These are phyloP conservation scores for Tetraselmis striata DNA, from an alignment of 139 green algal species.

Conservation along the genomic window DNA sequence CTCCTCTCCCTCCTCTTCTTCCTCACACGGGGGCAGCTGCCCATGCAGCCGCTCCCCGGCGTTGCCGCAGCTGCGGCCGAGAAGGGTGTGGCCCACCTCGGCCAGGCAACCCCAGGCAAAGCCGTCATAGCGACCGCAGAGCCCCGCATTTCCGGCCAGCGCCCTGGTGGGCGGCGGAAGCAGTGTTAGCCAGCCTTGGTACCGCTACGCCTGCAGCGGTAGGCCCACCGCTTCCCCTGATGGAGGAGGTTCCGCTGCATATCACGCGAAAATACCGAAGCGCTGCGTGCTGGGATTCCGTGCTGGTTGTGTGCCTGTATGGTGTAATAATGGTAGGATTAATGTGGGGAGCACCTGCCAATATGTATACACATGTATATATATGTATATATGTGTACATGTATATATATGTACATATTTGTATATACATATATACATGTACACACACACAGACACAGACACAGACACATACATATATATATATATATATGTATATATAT, in stretches of 20 bases:
- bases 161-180: not conserved
- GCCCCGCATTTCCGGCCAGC: not conserved
- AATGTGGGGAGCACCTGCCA: too few species aligned
- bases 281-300: too few species aligned
- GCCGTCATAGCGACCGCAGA: not conserved
- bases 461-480: not conserved
- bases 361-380: too few species aligned
- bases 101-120: not conserved
- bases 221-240: too few species aligned
- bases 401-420: not conserved
- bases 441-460: not conserved
- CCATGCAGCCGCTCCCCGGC: not conserved
- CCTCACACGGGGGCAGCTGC: not conserved
- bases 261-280: too few species aligned
- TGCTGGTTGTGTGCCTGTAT: too few species aligned
- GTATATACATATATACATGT: not conserved
- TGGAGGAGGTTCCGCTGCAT: too few species aligned
- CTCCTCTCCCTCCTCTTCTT: not conserved
- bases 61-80: not conserved
- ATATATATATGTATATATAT: too few species aligned
- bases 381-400: too few species aligned
- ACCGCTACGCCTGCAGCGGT: too few species aligned
- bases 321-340: too few species aligned
- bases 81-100: not conserved
- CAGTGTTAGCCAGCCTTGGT: too few species aligned